Base-by-base conservation (phyloP, 192 early-diverging fungal species). In the Oehlia diaphana region DNA sequence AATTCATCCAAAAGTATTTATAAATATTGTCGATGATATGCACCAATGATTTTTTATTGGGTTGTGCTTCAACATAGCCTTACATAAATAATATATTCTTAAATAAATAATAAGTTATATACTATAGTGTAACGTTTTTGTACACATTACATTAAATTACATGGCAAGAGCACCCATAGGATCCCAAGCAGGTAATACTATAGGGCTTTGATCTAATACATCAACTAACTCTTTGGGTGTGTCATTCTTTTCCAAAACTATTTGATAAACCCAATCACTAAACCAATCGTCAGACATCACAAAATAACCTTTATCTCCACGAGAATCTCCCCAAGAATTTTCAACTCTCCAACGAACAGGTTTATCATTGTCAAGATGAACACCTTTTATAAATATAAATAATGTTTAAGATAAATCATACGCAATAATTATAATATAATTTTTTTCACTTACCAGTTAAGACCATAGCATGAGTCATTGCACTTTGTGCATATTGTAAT, bases 401-500 rank as follows among this genome's bases (percentile, higher is more conserved):
- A 44, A 5, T 21, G 9, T n/a, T 10, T 47, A 47, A 70, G 39
- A n/a, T 37, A 21, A 69, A 6, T 58, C 53, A 21, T 6, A 16
- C 5, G 53, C 12, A 21, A 58, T 58, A 58, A 58, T 58, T 14
- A 69, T 31, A 69, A 31, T 37, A 37, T 42, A n/a, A 42, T 9
- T 2, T 9, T 28, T 71, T 71, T 39, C 47, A 4, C 19, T 76
- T 76, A 76, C 74, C 93, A 0, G 92, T 93, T 78, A 93, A 91
- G 16, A 93, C 88, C 93, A 94, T 94, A 10, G 92, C 92, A 66
- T 94, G 93, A 12, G 93, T 94, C 92, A 94, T 94, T 74, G 88
- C 39, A 72, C 89, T 90, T 72, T 94, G 92, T 66, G 90, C 90
- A 71, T 92, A 91, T 79, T 91, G 79, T 75, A 94, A 81, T 23